Conservation (phyloP, 208 protist species). For the Wallacemonas collosoma region DNA sequence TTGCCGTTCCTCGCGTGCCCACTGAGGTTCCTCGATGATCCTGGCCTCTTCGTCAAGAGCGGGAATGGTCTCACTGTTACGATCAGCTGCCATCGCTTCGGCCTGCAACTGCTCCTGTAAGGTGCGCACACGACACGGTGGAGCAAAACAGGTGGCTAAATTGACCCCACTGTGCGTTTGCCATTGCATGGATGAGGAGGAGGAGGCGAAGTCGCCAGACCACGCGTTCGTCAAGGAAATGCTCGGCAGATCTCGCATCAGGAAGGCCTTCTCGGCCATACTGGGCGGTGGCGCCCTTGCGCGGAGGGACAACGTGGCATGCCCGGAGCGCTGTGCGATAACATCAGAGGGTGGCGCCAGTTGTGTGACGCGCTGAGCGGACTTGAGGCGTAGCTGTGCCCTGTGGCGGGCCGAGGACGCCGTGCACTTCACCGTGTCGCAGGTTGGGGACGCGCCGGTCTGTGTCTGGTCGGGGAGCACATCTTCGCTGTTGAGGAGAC, state of each 20-base stretch:
- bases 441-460: too few relatives aligned
- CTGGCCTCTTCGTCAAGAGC: conserved; percentile 24
- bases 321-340: neutral
- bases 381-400: neutral
- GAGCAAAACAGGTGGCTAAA: neutral
- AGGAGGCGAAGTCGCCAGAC: neutral
- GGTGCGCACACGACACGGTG: conserved; percentile 30
- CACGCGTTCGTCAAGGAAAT: neutral
- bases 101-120: conserved; percentile 26
- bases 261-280: conserved; percentile 5
- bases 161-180: neutral
- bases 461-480: conserved; percentile 1
- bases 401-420: neutral
- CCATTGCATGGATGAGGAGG: neutral
- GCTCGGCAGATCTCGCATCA: neutral
- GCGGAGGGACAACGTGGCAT: conserved; percentile 7
- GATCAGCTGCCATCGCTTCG: neutral
- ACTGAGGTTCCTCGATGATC: conserved; percentile 20
- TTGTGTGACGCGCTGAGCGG: neutral
- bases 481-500: conserved; percentile 13
- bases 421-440: too few relatives aligned
- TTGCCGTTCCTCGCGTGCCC: conserved; percentile 13
- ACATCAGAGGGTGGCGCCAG: neutral
- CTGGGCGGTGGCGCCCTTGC: neutral
- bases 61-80: neutral